A percentile compares a stretch with the other conserved stretches of the same genome.
These are phyloP conservation scores for Starmera pachycereana DNA, from an alignment of 805 yeast genomes.

Conservation along the genomic window DNA sequence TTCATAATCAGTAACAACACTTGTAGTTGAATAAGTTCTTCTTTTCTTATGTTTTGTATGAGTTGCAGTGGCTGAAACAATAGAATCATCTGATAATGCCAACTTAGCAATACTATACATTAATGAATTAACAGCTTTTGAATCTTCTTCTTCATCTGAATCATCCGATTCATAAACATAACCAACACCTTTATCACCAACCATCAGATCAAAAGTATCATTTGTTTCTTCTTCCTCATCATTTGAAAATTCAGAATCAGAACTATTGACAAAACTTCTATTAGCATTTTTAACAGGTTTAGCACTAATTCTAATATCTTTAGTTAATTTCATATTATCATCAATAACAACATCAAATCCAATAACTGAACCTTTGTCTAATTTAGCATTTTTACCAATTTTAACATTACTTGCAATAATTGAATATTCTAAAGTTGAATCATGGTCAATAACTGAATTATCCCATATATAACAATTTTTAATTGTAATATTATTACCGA, in stretches of 20 bases:
- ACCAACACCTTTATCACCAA: slow-evolving; percentile 28
- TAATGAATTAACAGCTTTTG: slow-evolving; percentile 22
- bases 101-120: slow-evolving; percentile 37
- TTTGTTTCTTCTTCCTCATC: slow-evolving; percentile 10
- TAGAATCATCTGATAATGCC: slow-evolving; percentile 48
- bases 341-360: slow-evolving; percentile 69
- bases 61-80: slow-evolving; percentile 37
- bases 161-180: slow-evolving; percentile 26
- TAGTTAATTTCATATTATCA: slow-evolving; percentile 35
- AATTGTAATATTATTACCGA: slow-evolving; percentile 69
- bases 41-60: slow-evolving; percentile 28
- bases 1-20: slow-evolving; percentile 37
- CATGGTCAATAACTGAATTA: slow-evolving; percentile 61
- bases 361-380: slow-evolving; percentile 67
- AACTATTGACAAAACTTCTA: slow-evolving; percentile 21
- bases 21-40: slow-evolving; percentile 30
- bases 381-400: slow-evolving; percentile 38
- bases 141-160: slow-evolving; percentile 21
- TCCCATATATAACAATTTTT: slow-evolving; percentile 84
- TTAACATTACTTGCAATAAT: slow-evolving; percentile 60
- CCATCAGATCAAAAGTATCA: slow-evolving; percentile 16
- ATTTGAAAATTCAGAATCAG: slow-evolving; percentile 19
- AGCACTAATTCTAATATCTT: slow-evolving; percentile 42
- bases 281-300: slow-evolving; percentile 28
- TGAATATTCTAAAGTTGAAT: slow-evolving; percentile 45